Percentiles rank a stretch among this genome's conserved stretches.
Evolutionary conservation across 2,329 filamentous ascomycete species (phyloP).

Genomic region (Aquanectria penicillioides): DNA sequence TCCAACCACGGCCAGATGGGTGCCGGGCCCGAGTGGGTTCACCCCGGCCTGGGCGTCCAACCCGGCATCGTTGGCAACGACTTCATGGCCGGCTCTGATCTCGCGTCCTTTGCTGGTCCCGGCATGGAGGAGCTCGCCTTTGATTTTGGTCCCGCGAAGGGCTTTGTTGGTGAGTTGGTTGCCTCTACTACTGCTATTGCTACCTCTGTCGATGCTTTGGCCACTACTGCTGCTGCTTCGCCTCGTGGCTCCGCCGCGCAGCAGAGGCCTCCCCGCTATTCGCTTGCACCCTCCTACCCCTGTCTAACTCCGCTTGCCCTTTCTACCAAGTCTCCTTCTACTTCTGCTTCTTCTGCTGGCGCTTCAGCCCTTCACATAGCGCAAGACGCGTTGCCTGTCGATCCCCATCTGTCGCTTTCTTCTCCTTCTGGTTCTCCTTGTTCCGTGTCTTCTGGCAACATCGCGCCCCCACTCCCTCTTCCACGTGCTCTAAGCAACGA

Average conservation of each 20-base stretch:
- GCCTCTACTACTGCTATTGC: conserved; percentile 30
- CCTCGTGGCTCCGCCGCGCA: conserved; percentile 17
- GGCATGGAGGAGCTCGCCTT: conserved; percentile 62
- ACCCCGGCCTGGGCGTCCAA: conserved; percentile 65
- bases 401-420: conserved; percentile 27
- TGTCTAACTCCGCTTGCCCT: neutral
- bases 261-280: conserved; percentile 27
- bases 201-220: conserved; percentile 7
- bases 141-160: conserved; percentile 60
- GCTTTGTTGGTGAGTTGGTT: conserved; percentile 66
- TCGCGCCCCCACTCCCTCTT: conserved; percentile 14
- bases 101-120: conserved; percentile 61
- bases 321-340: conserved; percentile 1
- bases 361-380: conserved; percentile 28
- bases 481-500: conserved; percentile 25
- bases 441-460: conserved; percentile 46
- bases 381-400: conserved; percentile 25
- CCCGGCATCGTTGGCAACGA: conserved; percentile 71
- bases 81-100: conserved; percentile 63
- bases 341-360: conserved; percentile 31
- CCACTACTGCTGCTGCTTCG: conserved; percentile 12
- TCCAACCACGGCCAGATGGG: conserved; percentile 68
- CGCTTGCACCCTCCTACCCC: conserved; percentile 8
- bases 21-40: conserved; percentile 68
- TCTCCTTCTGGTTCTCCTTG: conserved; percentile 45